These are phyloP conservation scores for Yamadazyma spencermartinsiae DNA, from an alignment of 1,139 yeast genomes.

Conservation along the genomic window DNA sequence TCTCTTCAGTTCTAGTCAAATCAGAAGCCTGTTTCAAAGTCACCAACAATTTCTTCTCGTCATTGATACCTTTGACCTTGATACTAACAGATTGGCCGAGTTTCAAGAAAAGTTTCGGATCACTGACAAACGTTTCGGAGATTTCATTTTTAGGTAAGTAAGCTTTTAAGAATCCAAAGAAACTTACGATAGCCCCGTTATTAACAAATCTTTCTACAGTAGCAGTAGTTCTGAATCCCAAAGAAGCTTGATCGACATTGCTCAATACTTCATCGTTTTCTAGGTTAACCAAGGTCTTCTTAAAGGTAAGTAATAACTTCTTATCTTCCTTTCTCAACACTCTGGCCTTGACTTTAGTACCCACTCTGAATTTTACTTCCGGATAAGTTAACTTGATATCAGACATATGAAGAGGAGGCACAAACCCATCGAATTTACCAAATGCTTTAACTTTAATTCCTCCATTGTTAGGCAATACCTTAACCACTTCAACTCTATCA, in stretches of 20 bases:
- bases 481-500: constrained; percentile 56
- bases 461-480: constrained; percentile 59
- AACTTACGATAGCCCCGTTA: constrained; percentile 79
- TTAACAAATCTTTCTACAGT: constrained; percentile 73
- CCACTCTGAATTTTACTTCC: constrained; percentile 86
- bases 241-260: constrained; percentile 50
- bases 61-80: constrained; percentile 59
- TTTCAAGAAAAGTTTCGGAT: constrained; percentile 75
- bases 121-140: constrained; percentile 80
- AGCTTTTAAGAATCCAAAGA: constrained; percentile 77
- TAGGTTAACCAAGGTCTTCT: constrained; percentile 74
- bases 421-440: constrained; percentile 71
- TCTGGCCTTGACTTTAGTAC: constrained; percentile 77
- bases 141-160: constrained; percentile 86
- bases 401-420: constrained; percentile 74
- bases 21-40: constrained; percentile 70
- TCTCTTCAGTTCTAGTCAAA: constrained; percentile 49
- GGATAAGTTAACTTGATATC: constrained; percentile 86
- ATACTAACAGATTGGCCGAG: constrained; percentile 85
- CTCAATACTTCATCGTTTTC: constrained; percentile 61
- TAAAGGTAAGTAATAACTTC: constrained; percentile 64
- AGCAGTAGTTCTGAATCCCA: constrained; percentile 69
- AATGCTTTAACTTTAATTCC: constrained; percentile 71
- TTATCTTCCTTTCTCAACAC: constrained; percentile 43
- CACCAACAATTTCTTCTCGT: constrained; percentile 61